Conservation (phyloP, 2,329 filamentous ascomycete genomes). For the Fusarium heterosporum region DNA sequence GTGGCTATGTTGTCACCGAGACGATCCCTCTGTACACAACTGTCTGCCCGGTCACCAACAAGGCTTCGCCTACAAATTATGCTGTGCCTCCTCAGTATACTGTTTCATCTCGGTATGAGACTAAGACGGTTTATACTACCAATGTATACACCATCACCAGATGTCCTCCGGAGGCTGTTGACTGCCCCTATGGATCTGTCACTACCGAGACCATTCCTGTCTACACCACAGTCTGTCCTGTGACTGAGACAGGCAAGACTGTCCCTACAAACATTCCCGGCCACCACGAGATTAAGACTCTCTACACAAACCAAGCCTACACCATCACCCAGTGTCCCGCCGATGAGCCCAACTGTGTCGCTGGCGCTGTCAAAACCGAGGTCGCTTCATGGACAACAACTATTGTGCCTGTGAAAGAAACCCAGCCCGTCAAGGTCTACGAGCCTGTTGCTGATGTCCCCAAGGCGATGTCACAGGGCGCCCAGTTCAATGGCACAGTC, state of each 20-base stretch:
- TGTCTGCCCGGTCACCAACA: slow-evolving; percentile 54
- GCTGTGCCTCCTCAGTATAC: slow-evolving; percentile 20
- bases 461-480: slow-evolving; percentile 16
- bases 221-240: slow-evolving; percentile 33
- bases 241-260: slow-evolving; percentile 26
- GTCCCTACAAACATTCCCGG: slow-evolving; percentile 25
- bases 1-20: slow-evolving; percentile 54
- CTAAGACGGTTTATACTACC: slow-evolving; percentile 63
- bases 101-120: slow-evolving; percentile 35
- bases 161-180: slow-evolving; percentile 62
- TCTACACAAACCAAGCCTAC: slow-evolving; percentile 65
- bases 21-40: slow-evolving; percentile 59
- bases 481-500: slow-evolving; percentile 22
- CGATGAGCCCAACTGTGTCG: slow-evolving; percentile 62
- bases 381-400: slow-evolving; percentile 43
- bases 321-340: slow-evolving; percentile 67
- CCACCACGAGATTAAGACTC: slow-evolving; percentile 51
- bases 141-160: slow-evolving; percentile 65
- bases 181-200: slow-evolving; percentile 59
- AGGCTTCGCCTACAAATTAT: slow-evolving; percentile 35
- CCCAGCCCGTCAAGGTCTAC: slow-evolving; percentile 24
- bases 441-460: slow-evolving; percentile 29
- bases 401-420: slow-evolving; percentile 33
- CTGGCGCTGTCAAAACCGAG: slow-evolving; percentile 50
- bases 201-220: slow-evolving; percentile 48